phyloP scores from a whole-genome alignment of 352 stramenopile species.

The Phytophthora pluvialis region DNA sequence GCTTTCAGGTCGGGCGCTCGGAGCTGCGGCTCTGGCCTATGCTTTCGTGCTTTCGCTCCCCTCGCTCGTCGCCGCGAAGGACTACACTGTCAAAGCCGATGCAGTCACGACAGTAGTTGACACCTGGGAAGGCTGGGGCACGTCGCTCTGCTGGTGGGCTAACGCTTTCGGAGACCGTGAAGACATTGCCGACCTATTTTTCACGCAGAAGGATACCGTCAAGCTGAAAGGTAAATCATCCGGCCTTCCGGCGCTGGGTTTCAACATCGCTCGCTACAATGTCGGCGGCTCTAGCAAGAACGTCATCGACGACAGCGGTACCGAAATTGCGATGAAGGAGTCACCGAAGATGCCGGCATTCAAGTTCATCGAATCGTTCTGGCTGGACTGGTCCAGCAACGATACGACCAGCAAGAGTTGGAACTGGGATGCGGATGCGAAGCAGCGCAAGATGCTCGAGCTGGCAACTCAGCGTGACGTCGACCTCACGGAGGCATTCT shows the following conservation, averaged over 20 bases:
- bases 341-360: slow-evolving; percentile 59
- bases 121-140: slow-evolving; percentile 65
- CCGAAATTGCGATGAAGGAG: slow-evolving; percentile 46
- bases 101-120: slow-evolving; percentile 21
- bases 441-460: slow-evolving; percentile 54
- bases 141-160: slow-evolving; percentile 68
- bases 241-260: slow-evolving; percentile 44
- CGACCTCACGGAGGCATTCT: slow-evolving; percentile 59
- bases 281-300: slow-evolving; percentile 54
- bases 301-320: slow-evolving; percentile 48
- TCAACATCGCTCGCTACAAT: slow-evolving; percentile 76
- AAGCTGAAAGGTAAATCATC: slow-evolving; percentile 28
- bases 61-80: slow-evolving; percentile 7
- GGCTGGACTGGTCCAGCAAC: slow-evolving; percentile 55
- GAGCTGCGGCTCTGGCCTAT: slow-evolving; percentile 9
- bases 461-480: slow-evolving; percentile 45
- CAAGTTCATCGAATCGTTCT: slow-evolving; percentile 65
- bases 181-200: slow-evolving; percentile 61
- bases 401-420: slow-evolving; percentile 50
- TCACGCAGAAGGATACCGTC: slow-evolving; percentile 52
- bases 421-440: slow-evolving; percentile 53
- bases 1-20: slow-evolving; percentile 17
- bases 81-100: slow-evolving; percentile 35
- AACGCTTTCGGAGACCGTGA: slow-evolving; percentile 65
- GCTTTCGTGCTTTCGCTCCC: slow-evolving; percentile 9